These are phyloP conservation scores for Fusarium stilboides DNA, from an alignment of 2,329 filamentous ascomycete species.

Conservation along the genomic window DNA sequence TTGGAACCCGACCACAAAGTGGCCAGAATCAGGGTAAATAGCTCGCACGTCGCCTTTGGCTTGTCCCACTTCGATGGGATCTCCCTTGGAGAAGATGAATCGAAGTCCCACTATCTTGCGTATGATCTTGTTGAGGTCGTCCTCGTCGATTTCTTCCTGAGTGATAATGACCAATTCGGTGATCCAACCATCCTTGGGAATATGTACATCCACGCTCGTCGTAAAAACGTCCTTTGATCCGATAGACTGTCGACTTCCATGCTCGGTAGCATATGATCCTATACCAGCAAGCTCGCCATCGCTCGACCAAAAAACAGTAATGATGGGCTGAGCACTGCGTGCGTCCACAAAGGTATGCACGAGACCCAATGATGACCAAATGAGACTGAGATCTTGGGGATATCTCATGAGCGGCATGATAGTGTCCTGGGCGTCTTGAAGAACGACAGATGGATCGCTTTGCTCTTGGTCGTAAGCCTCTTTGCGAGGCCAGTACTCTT, in stretches of 20 bases:
- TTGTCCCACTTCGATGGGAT: background rate
- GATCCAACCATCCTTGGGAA: constrained; percentile 12
- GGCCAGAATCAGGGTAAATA: background rate
- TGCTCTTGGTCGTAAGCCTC: too few relatives aligned
- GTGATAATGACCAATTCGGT: constrained; percentile 1
- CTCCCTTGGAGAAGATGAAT: background rate
- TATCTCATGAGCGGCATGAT: too few relatives aligned
- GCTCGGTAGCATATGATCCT: background rate
- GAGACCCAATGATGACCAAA: background rate
- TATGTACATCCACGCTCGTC: background rate
- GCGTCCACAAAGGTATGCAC: background rate
- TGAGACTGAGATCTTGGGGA: background rate
- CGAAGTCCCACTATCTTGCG: background rate
- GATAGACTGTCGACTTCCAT: background rate
- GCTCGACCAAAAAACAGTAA: background rate
- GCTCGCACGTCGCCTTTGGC: background rate
- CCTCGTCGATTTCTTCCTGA: background rate
- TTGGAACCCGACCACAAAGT: background rate
- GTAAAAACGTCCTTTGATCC: background rate
- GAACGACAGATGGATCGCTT: background rate
- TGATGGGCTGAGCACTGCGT: background rate
- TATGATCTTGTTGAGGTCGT: background rate
- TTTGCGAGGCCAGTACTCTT: background rate
- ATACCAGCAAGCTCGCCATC: constrained; percentile 12
- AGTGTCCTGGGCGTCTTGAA: background rate